Percentiles rank a stretch among this genome's conserved stretches.
Conservation (phyloP, 108 stramenopile genomes). For the Licmophora abbreviata region DNA sequence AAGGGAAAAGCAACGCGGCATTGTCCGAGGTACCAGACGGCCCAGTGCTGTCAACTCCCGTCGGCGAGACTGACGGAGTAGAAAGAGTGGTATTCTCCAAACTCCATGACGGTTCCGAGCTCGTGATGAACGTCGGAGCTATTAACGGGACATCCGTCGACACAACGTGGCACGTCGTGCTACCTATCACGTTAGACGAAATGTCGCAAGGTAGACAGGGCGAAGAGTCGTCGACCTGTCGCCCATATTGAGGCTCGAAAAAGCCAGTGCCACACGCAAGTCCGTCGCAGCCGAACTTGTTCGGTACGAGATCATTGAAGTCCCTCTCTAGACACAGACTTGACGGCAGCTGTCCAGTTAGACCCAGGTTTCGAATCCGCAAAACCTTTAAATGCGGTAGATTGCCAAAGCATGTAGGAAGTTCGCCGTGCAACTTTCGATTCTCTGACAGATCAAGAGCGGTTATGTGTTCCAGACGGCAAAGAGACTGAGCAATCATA, state of each 20-base stretch:
- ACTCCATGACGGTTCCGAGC: too few relatives aligned
- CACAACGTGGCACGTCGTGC: background rate
- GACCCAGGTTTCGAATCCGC: conserved; percentile 1
- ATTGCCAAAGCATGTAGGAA: conserved; percentile 2
- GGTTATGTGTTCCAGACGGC: conserved; percentile 1
- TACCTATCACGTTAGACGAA: conserved; percentile 7
- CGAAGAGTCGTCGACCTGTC: background rate
- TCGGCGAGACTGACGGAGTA: too few relatives aligned
- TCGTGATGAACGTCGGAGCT: too few relatives aligned
- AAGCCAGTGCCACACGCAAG: conserved; percentile 4
- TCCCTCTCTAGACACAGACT: conserved; percentile 7
- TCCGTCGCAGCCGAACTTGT: conserved; percentile 4
- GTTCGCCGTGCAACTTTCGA: background rate
- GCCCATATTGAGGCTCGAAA: background rate
- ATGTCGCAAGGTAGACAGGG: conserved; percentile 5
- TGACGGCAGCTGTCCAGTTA: conserved; percentile 2
- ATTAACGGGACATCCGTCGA: too few relatives aligned
- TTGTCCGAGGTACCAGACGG: too few relatives aligned
- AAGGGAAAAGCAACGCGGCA: too few relatives aligned
- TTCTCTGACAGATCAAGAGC: conserved; percentile 11
- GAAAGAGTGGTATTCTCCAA: too few relatives aligned
- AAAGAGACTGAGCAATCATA: conserved; percentile 2
- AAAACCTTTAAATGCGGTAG: conserved; percentile 3
- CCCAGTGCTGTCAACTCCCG: too few relatives aligned
- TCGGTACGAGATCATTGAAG: conserved; percentile 5